A percentile compares a stretch with the other conserved stretches of the same genome.
Conservation (phyloP, 441 rosid species). For the Eruca vesicaria region DNA sequence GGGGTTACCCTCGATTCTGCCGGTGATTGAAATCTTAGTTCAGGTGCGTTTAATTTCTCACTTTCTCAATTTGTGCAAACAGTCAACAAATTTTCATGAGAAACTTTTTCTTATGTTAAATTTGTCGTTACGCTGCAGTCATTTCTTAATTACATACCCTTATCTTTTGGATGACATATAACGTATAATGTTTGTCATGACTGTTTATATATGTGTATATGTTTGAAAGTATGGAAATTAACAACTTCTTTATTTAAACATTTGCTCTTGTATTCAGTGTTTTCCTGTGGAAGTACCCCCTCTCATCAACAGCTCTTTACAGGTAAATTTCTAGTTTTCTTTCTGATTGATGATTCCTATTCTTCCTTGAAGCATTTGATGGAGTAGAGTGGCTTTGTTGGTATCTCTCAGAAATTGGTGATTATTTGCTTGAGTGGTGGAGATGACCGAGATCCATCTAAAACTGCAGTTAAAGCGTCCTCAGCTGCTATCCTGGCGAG, state of each 20-base stretch:
- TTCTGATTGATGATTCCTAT: conserved; percentile 10
- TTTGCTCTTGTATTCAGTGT: conserved; percentile 49
- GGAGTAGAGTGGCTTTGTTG: conserved; percentile 11
- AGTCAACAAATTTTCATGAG: background rate
- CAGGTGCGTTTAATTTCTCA: conserved; percentile 55
- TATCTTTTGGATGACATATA: conserved; percentile 1
- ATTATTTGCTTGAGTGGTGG: conserved; percentile 86
- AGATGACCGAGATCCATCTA: conserved; percentile 81
- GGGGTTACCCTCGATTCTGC: conserved; percentile 80
- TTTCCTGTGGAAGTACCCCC: conserved; percentile 89
- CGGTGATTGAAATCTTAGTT: conserved; percentile 82
- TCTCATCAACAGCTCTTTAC: conserved; percentile 75
- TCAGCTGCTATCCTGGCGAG: conserved; percentile 91
- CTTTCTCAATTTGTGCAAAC: conserved; percentile 1
- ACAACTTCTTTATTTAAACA: conserved; percentile 9
- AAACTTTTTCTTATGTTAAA: background rate
- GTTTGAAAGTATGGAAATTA: background rate
- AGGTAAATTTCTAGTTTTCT: conserved; percentile 44
- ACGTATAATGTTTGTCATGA: background rate
- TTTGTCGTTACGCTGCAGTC: conserved; percentile 1
- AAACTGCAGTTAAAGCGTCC: conserved; percentile 80
- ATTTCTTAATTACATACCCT: background rate
- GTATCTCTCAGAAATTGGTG: conserved; percentile 63
- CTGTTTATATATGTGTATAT: background rate
- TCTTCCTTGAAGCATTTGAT: conserved; percentile 3